Evolutionary conservation across 163 green algal species (phyloP).

Genomic region (Scenedesmus sp.): DNA sequence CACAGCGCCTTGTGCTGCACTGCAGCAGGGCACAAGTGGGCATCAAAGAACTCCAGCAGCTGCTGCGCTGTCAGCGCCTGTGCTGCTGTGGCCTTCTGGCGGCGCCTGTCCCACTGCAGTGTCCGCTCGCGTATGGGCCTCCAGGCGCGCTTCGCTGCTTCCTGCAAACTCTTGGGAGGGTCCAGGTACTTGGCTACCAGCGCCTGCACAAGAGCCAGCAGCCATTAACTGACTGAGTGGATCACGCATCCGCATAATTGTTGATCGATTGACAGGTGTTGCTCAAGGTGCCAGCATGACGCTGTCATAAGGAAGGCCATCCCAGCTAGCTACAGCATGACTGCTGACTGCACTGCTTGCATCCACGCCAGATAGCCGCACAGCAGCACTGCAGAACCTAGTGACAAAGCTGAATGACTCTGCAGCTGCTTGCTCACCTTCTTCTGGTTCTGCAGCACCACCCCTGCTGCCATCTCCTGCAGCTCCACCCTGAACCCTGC

Average conservation of each 20-base stretch:
- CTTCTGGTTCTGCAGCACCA: not conserved
- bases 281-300: not conserved
- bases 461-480: not conserved
- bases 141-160: slow-evolving; percentile 58
- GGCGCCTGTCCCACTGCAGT: slow-evolving; percentile 45
- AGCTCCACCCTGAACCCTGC: slow-evolving; percentile 55
- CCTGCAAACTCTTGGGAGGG: slow-evolving; percentile 58
- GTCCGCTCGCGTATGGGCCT: slow-evolving; percentile 52
- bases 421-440: slow-evolving; percentile 21
- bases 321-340: too few relatives aligned
- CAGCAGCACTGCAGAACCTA: not conserved
- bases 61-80: slow-evolving; percentile 26
- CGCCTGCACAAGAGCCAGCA: slow-evolving; percentile 20
- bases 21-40: slow-evolving; percentile 19
- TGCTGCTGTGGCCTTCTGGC: slow-evolving; percentile 48
- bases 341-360: not conserved
- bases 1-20: slow-evolving; percentile 13
- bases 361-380: not conserved
- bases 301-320: not conserved
- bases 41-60: slow-evolving; percentile 62
- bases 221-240: not conserved
- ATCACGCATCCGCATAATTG: not conserved
- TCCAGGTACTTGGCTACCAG: slow-evolving; percentile 60
- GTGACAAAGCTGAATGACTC: not conserved
- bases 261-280: not conserved